Conservation (phyloP, 2,329 filamentous ascomycete genomes). For the Nemania bipapillata region DNA sequence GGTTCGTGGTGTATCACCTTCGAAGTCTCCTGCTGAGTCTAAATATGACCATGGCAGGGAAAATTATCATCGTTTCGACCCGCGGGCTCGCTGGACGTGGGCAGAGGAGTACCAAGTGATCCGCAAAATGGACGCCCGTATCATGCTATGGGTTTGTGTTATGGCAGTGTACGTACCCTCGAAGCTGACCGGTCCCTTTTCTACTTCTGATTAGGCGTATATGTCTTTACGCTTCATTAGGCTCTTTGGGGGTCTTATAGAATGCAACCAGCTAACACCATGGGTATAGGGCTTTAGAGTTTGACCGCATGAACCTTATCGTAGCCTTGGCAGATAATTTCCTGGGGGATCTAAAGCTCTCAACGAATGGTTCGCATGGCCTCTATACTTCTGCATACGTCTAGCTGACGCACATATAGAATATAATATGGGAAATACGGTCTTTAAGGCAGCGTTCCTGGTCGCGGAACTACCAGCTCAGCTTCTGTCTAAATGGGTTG, state of each 20-base stretch:
- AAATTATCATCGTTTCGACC: conserved; percentile 49
- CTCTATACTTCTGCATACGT: background rate
- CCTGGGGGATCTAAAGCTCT: conserved; percentile 56
- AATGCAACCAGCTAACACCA: background rate
- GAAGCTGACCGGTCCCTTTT: background rate
- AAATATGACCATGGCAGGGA: conserved; percentile 8
- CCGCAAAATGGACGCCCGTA: conserved; percentile 49
- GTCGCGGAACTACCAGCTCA: conserved; percentile 69
- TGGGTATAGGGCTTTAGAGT: conserved; percentile 58
- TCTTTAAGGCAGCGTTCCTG: conserved; percentile 65
- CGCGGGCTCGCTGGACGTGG: conserved; percentile 51
- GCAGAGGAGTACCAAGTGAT: conserved; percentile 48
- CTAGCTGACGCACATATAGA: conserved; percentile 44
- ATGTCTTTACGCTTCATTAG: background rate
- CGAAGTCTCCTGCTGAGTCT: conserved; percentile 49
- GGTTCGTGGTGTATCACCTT: conserved; percentile 51
- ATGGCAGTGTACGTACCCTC: conserved; percentile 52
- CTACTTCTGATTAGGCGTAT: background rate
- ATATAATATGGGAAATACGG: conserved; percentile 64
- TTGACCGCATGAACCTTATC: conserved; percentile 60
- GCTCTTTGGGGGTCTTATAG: too few species aligned
- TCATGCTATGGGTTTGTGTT: conserved; percentile 60
- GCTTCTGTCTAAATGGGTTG: conserved; percentile 64
- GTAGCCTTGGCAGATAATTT: conserved; percentile 63
- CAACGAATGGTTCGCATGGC: conserved; percentile 55